Conservation (phyloP, 345 rosid species). For the Boechera stricta region DNA sequence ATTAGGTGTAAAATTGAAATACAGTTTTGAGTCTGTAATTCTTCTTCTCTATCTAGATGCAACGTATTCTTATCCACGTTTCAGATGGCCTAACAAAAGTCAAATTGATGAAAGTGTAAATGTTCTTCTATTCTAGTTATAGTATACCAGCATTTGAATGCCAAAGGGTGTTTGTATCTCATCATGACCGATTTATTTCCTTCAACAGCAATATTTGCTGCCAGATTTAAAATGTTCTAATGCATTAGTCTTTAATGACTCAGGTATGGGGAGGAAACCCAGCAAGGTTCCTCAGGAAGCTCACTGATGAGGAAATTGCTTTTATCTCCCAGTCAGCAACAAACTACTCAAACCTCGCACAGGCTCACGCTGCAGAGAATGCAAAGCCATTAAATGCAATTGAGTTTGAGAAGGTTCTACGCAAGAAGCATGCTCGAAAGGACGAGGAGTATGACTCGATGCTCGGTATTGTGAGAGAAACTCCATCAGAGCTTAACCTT, state of each 20-base stretch:
- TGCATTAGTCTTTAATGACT: conserved; percentile 30
- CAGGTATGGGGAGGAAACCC: conserved; percentile 99
- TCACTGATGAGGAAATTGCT: conserved; percentile 69
- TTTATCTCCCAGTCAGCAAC: conserved; percentile 78
- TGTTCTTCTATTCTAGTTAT: conserved; percentile 16
- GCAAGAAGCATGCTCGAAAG: conserved; percentile 68
- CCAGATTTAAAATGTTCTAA: not conserved
- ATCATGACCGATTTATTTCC: conserved; percentile 6
- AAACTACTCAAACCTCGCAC: conserved; percentile 86
- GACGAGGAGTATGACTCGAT: conserved; percentile 90
- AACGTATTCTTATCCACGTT: not conserved
- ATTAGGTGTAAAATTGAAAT: conserved; percentile 7
- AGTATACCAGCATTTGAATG: conserved; percentile 22
- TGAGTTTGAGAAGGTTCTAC: conserved; percentile 91
- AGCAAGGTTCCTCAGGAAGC: conserved; percentile 90
- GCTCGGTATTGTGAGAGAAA: conserved; percentile 84
- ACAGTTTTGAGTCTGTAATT: not conserved
- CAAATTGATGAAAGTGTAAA: conserved; percentile 12
- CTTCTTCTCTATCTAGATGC: conserved; percentile 8
- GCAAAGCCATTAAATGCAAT: conserved; percentile 79
- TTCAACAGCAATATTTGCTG: not conserved
- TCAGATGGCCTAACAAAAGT: not conserved
- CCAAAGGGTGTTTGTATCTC: conserved; percentile 13
- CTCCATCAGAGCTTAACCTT: conserved; percentile 78
- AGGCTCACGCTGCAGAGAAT: conserved; percentile 89